These are phyloP conservation scores for Biscutella laevigata DNA, from an alignment of 441 rosid species.

Conservation along the genomic window DNA sequence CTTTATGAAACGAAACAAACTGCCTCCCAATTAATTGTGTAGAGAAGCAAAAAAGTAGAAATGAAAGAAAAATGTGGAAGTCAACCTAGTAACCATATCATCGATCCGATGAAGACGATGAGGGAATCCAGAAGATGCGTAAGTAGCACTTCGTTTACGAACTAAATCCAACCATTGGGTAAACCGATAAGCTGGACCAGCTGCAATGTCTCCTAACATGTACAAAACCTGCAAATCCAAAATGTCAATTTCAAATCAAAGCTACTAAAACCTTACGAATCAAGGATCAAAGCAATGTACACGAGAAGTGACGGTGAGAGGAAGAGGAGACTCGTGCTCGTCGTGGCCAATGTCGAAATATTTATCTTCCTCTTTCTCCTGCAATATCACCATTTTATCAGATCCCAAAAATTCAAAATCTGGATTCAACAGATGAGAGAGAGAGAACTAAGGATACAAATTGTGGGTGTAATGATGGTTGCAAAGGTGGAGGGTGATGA, in stretches of 20 bases:
- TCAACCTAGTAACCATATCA: constrained; percentile 42
- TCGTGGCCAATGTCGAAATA: constrained; percentile 54
- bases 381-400: constrained; percentile 26
- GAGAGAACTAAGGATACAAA: neutral
- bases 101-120: constrained; percentile 53
- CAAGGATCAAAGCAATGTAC: constrained; percentile 26
- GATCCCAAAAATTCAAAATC: constrained; percentile 18
- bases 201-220: constrained; percentile 96
- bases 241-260: neutral
- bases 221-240: constrained; percentile 63
- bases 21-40: too few species aligned
- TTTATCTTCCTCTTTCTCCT: constrained; percentile 66
- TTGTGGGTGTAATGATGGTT: constrained; percentile 27
- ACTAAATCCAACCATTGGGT: constrained; percentile 97
- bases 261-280: neutral
- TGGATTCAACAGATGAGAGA: constrained; percentile 9
- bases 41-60: too few species aligned
- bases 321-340: constrained; percentile 69
- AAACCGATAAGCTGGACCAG: constrained; percentile 78
- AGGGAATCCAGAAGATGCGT: constrained; percentile 84
- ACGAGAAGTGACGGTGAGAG: constrained; percentile 91
- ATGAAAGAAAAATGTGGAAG: neutral
- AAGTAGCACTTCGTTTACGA: constrained; percentile 78
- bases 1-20: neutral
- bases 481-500: constrained; percentile 28